phyloP scores from a whole-genome alignment of 208 protist genomes.

The Trypanosoma platydactyli region DNA sequence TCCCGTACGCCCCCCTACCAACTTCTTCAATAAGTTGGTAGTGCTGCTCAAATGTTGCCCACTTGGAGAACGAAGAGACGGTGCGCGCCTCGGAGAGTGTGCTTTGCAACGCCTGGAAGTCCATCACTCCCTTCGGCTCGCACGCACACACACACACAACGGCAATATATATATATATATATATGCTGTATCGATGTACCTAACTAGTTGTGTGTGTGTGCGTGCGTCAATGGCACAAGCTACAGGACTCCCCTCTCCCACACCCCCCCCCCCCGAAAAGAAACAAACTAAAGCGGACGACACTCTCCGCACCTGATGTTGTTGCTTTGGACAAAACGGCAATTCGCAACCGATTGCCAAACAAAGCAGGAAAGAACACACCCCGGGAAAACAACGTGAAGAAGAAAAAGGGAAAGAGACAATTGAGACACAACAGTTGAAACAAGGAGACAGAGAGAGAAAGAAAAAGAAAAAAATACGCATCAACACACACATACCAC shows the following conservation, averaged over 20 bases:
- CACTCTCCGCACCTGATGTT: no score
- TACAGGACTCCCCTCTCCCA: no score
- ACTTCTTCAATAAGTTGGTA: slow-evolving; percentile 73
- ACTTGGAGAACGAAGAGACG: slow-evolving; percentile 15
- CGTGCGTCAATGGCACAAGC: no score
- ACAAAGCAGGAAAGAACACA: no score
- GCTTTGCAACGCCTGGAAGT: slow-evolving; percentile 75
- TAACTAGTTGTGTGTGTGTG: no score
- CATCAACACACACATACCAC: not conserved
- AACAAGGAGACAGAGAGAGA: slow-evolving; percentile 17
- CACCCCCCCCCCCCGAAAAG: no score
- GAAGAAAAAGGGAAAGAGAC: no score
- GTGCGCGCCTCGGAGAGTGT: slow-evolving; percentile 35
- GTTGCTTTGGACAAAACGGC: no score
- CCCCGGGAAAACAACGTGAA: not conserved
- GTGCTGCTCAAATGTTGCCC: slow-evolving; percentile 34
- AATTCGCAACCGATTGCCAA: no score
- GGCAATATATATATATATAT: not conserved
- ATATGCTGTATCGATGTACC: not conserved
- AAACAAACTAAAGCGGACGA: no score
- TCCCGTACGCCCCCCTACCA: slow-evolving; percentile 83
- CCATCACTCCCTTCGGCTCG: slow-evolving; percentile 42
- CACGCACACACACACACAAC: not conserved
- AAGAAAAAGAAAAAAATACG: slow-evolving; percentile 18
- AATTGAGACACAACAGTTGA: not conserved